Evolutionary conservation across 305 asterid genomes (phyloP).

Genomic region (Fraxinus dipetala): DNA sequence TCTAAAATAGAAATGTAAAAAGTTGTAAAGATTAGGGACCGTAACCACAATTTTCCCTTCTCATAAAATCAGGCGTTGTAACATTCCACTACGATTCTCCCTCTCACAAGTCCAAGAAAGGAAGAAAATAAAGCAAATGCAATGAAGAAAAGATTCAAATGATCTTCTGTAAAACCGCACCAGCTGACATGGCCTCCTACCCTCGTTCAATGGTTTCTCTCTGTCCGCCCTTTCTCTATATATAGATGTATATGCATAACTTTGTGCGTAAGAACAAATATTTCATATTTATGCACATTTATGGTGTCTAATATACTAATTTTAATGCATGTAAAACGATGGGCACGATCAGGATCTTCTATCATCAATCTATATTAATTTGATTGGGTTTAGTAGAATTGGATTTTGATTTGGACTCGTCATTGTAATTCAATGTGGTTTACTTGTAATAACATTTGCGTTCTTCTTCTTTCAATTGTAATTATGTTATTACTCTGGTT

Average conservation of each 20-base stretch:
- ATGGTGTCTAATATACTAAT: neutral
- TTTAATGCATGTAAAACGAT: constrained; percentile 5
- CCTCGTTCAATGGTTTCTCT: constrained; percentile 57
- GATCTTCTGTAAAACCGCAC: constrained; percentile 43
- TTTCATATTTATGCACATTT: constrained; percentile 6
- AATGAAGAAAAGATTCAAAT: constrained; percentile 46
- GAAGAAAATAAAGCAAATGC: constrained; percentile 27
- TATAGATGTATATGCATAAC: neutral
- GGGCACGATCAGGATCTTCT: constrained; percentile 8
- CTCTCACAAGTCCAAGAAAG: constrained; percentile 17
- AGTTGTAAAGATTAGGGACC: neutral
- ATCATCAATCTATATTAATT: neutral
- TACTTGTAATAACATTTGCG: neutral
- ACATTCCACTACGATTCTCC: constrained; percentile 15
- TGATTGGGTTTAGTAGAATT: neutral
- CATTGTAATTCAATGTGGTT: constrained; percentile 3
- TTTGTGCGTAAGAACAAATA: neutral
- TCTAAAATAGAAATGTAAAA: neutral
- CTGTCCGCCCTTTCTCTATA: neutral
- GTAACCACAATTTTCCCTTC: neutral
- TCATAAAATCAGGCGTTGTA: neutral
- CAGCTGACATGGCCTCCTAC: constrained; percentile 72
- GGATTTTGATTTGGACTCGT: constrained; percentile 2
- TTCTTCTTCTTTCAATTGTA: neutral
- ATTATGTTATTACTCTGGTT: neutral